Evolutionary conservation across 371 early-diverging fungal species (phyloP), one percentile per base, ranked within the genome.

Genomic region (Saksenaea oblongispora): DNA sequence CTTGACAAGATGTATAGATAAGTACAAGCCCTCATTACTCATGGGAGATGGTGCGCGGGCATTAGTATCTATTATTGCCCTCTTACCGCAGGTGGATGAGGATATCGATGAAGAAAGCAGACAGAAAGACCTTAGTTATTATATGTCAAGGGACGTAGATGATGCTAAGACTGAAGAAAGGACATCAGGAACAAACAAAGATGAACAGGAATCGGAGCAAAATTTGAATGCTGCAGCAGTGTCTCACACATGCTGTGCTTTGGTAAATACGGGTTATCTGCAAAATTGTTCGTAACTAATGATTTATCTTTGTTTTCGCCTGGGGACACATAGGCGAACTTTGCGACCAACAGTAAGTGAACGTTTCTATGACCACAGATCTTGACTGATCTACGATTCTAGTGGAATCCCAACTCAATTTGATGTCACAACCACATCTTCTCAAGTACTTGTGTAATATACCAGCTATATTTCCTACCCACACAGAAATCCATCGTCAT

Each of bases 241-340:
- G 8, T 84, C 87, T 1, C 84, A 87, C 66, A 74, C 80, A 10
- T 85, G 85, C 55, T 87, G 87, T 63, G 85, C 87, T 8, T 65
- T 87, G 58, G 73, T 71, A 72, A 56, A 44, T 44, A n/a, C 44
- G 17, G 14, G n/a, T n/a, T 44, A 17, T 18, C 2, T 0, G 27
- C 9, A 9, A n/a, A 5, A 17, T 14, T 8, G 36, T 13, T 3
- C 17, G 9, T 8, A 36, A 36, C 36, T 36, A 61, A 26, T n/a
- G n/a, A n/a, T n/a, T n/a, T n/a, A n/a, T n/a, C n/a, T n/a, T n/a
- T n/a, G 34, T 14, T 10, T 39, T 42, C n/a, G 1, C 37, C 15
- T 15, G 10, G 37, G 37, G 37, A 37, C 13, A 15, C 1, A 37
- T 59, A 75, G 64, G 87, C 87, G 15, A 87, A 87, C 58, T 73